Evolutionary conservation across 1,284 basidiomycete species (phyloP).

Genomic region (Ustilago trichophora): DNA sequence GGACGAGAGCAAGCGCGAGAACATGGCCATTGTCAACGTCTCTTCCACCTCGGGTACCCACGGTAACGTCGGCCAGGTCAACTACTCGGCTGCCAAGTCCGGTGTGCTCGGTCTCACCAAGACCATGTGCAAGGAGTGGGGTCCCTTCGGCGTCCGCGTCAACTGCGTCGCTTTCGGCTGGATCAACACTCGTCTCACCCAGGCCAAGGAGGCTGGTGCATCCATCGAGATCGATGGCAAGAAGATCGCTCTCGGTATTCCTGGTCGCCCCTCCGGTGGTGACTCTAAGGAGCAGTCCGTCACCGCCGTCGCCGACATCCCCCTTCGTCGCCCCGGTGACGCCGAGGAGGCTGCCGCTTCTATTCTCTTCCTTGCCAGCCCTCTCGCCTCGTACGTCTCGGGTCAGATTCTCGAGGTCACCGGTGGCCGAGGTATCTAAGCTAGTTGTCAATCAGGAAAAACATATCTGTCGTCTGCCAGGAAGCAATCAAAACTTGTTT

Average conservation of each 20-base stretch:
- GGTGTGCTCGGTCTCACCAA: slow-evolving; percentile 75
- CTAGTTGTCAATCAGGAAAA: no score
- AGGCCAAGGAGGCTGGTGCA: slow-evolving; percentile 79
- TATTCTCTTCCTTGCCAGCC: slow-evolving; percentile 71
- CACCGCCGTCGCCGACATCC: slow-evolving; percentile 72
- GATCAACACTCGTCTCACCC: slow-evolving; percentile 76
- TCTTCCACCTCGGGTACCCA: slow-evolving; percentile 53
- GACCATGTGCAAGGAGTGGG: slow-evolving; percentile 88
- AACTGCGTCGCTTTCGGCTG: slow-evolving; percentile 82
- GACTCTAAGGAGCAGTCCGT: slow-evolving; percentile 71
- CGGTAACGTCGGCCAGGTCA: slow-evolving; percentile 77
- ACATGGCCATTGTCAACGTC: slow-evolving; percentile 69
- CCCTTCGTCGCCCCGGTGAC: slow-evolving; percentile 77
- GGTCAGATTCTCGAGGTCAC: slow-evolving; percentile 76
- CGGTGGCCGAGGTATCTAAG: slow-evolving; percentile 58
- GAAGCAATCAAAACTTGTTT: neutral
- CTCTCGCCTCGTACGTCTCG: slow-evolving; percentile 79
- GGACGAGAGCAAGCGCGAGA: slow-evolving; percentile 71
- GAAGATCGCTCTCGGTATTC: slow-evolving; percentile 78
- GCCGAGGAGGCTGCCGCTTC: slow-evolving; percentile 79
- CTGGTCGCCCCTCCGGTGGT: slow-evolving; percentile 70
- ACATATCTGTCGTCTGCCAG: no score
- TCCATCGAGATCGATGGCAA: slow-evolving; percentile 82
- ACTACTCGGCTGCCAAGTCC: slow-evolving; percentile 71
- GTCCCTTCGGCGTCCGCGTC: slow-evolving; percentile 75